Percentiles rank a stretch among this genome's conserved stretches.
Conservation (phyloP, 495 filamentous ascomycete genomes). For the Penicillium verhagenii region DNA sequence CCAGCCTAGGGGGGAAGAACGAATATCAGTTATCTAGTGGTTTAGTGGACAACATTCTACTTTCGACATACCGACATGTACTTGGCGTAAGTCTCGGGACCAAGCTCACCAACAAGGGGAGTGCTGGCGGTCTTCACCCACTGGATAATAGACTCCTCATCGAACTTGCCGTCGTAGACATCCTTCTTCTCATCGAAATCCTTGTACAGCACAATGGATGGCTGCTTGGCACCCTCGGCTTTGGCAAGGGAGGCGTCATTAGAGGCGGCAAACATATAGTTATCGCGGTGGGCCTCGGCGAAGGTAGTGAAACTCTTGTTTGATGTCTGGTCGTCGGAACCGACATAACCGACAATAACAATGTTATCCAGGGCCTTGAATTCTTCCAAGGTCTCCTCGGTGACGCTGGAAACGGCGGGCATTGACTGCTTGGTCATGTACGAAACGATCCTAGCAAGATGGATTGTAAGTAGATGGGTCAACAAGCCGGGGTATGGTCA, state of each 20-base stretch:
- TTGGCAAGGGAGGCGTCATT: conserved; percentile 81
- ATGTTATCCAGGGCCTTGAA: conserved; percentile 99
- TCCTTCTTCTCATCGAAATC: conserved; percentile 95
- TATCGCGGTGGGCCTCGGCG: conserved; percentile 83
- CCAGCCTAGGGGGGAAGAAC: conserved; percentile 56
- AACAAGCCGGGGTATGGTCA: conserved; percentile 15
- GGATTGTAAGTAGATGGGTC: conserved; percentile 13
- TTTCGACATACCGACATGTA: conserved; percentile 80
- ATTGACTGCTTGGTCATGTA: conserved; percentile 99
- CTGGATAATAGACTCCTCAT: conserved; percentile 68
- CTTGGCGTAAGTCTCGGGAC: conserved; percentile 92
- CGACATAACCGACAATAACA: conserved; percentile 86
- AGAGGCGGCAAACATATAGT: conserved; percentile 86
- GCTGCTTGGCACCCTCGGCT: conserved; percentile 82
- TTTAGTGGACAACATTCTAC: not conserved
- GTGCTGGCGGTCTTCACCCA: conserved; percentile 85
- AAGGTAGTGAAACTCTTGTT: conserved; percentile 76
- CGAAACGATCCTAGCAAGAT: conserved; percentile 71
- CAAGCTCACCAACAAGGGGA: conserved; percentile 93
- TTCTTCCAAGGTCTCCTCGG: conserved; percentile 78
- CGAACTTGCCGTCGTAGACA: conserved; percentile 76
- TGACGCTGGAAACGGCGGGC: conserved; percentile 82
- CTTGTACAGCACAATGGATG: conserved; percentile 94
- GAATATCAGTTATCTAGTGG: not conserved
- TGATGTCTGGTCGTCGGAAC: conserved; percentile 77